These are phyloP conservation scores for Auriscalpium vulgare DNA, from an alignment of 768 basidiomycete genomes.

Conservation along the genomic window DNA sequence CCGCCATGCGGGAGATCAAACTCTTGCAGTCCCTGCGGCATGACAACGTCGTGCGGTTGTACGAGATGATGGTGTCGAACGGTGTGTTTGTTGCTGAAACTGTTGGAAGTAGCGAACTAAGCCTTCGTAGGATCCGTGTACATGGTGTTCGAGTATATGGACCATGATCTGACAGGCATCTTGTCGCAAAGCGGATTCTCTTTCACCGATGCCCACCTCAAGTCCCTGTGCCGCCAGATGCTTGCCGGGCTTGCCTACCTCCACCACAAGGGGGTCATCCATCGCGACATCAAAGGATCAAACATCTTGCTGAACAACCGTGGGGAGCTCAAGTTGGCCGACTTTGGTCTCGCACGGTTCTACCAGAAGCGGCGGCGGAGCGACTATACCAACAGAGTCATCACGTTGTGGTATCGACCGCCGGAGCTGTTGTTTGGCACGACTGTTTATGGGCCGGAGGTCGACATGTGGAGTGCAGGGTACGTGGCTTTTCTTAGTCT, in stretches of 20 bases:
- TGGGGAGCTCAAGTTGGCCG: constrained; percentile 92
- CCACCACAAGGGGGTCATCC: constrained; percentile 92
- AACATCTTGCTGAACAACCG: constrained; percentile 90
- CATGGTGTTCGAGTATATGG: constrained; percentile 99
- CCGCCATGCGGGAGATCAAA: constrained; percentile 98
- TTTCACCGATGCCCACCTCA: constrained; percentile 84
- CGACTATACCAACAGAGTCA: constrained; percentile 99
- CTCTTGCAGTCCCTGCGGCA: constrained; percentile 88
- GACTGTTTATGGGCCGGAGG: constrained; percentile 93
- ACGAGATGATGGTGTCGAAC: constrained; percentile 99
- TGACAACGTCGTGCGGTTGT: constrained; percentile 78
- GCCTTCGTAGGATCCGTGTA: constrained; percentile 72
- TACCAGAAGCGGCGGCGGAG: constrained; percentile 85
- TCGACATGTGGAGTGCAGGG: constrained; percentile 99
- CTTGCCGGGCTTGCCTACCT: constrained; percentile 90
- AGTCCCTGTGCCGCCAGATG: constrained; percentile 95
- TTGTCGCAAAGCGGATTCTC: constrained; percentile 83
- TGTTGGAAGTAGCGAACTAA: constrained; percentile 5
- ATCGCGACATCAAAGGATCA: constrained; percentile 98
- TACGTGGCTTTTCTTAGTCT: constrained; percentile 28
- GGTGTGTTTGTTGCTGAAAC: constrained; percentile 40
- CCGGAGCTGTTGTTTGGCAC: constrained; percentile 93
- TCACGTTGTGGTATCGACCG: constrained; percentile 96
- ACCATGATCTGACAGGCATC: constrained; percentile 94
- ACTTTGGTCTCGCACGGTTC: constrained; percentile 95